These are phyloP conservation scores for Starmerella powellii DNA, from an alignment of 805 yeast genomes.

Conservation along the genomic window DNA sequence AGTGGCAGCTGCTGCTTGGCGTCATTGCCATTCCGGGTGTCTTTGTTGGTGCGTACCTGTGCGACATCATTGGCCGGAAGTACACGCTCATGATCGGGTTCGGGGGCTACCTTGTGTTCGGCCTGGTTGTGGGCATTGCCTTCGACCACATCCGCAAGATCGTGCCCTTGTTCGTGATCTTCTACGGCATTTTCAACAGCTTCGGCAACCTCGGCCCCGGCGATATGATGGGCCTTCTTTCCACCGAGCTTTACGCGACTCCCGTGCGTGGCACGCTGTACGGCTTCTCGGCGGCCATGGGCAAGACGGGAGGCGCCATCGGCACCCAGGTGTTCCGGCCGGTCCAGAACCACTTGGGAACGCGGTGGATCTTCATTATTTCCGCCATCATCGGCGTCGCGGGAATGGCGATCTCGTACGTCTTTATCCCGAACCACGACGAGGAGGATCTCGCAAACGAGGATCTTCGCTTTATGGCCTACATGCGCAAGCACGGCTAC, in stretches of 20 bases:
- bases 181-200: conserved; percentile 62
- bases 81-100: conserved; percentile 62
- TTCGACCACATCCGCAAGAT: conserved; percentile 45
- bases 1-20: conserved; percentile 60
- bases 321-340: conserved; percentile 66
- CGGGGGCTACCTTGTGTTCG: conserved; percentile 53
- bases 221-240: conserved; percentile 53
- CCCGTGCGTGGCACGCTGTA: conserved; percentile 66
- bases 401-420: conserved; percentile 48
- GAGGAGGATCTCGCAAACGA: conserved; percentile 60
- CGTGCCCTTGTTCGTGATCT: conserved; percentile 51
- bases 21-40: conserved; percentile 63
- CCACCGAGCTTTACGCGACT: conserved; percentile 62
- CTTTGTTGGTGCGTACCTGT: conserved; percentile 51
- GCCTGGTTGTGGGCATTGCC: conserved; percentile 34
- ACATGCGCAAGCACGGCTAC: conserved; percentile 50
- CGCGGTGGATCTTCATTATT: conserved; percentile 65
- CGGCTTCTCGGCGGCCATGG: conserved; percentile 67
- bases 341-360: conserved; percentile 51
- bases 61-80: conserved; percentile 54
- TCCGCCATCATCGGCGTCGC: conserved; percentile 60
- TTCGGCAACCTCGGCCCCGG: conserved; percentile 73
- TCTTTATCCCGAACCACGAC: conserved; percentile 55
- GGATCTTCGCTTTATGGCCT: conserved; percentile 51
- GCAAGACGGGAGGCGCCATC: conserved; percentile 76